These are phyloP conservation scores for Phyllosticta paracitricarpa DNA, from an alignment of 2,329 filamentous ascomycete species.

Conservation along the genomic window DNA sequence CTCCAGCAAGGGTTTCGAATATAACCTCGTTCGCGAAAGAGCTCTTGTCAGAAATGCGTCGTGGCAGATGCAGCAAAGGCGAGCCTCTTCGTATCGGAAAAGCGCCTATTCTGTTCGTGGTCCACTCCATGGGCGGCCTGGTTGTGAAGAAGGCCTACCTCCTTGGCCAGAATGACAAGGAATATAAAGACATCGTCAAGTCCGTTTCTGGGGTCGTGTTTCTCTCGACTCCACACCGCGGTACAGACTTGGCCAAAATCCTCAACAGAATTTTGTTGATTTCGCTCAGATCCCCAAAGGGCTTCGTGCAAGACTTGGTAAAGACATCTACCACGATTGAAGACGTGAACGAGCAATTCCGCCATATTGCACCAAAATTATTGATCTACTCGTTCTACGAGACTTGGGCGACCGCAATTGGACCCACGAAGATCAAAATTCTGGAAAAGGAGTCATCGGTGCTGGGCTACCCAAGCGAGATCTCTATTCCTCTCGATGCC, in stretches of 20 bases:
- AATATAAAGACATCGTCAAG: constrained; percentile 18
- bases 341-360: constrained; percentile 22
- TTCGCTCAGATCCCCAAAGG: constrained; percentile 13
- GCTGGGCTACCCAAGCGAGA: constrained; percentile 34
- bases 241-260: constrained; percentile 20
- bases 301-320: constrained; percentile 21
- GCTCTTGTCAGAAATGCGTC: constrained; percentile 21
- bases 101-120: constrained; percentile 21
- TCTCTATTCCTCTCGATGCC: constrained; percentile 28
- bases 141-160: constrained; percentile 18
- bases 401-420: constrained; percentile 23
- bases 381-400: constrained; percentile 29
- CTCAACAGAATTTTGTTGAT: constrained; percentile 20
- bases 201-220: constrained; percentile 21
- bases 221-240: constrained; percentile 26
- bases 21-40: constrained; percentile 26
- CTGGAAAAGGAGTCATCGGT: constrained; percentile 34
- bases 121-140: constrained; percentile 23
- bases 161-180: constrained; percentile 19
- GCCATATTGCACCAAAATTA: constrained; percentile 17
- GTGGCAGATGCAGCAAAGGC: constrained; percentile 14
- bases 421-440: constrained; percentile 21
- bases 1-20: constrained; percentile 14
- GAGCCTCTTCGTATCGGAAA: constrained; percentile 19
- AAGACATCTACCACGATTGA: constrained; percentile 16